Evolutionary conservation across 139 green algal genomes (phyloP), one percentile per base, ranked within the genome.

Genomic region (Chlorella sp.): DNA sequence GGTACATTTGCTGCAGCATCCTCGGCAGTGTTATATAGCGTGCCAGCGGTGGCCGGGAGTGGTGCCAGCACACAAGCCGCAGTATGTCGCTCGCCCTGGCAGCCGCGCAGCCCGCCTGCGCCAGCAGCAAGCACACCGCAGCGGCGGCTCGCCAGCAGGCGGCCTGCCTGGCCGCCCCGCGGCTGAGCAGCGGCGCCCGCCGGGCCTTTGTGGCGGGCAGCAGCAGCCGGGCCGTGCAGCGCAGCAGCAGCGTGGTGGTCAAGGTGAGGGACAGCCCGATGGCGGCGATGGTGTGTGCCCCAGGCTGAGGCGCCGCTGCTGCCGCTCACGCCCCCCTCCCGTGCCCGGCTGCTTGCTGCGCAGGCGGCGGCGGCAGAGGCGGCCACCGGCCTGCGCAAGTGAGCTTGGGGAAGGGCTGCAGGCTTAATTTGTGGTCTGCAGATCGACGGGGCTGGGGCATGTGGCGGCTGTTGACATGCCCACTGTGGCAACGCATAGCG

Each of bases 191-290:
- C 77, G 51, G 51, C 34, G 77, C 38, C 32, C 77, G 76, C 76
- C 56, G 40, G 60, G 43, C 56, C 58, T 44, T 68, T 56, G 26
- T 69, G 22, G 32, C 60, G 17, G 58, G 76, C 77, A 83, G 77
- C 77, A 83, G 77, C 77, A 73, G 77, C 77, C 74, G 73, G 77
- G 77, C 77, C 14, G 58, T 44, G 40, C 60, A 51, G 40, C 77
- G 58, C 54, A 68, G 77, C 77, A 73, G 77, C 77, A 83, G 77
- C 76, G 44, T 67, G 54, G 58, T 83, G 77, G 77, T 73, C 30
- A 83, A 83, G 77, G 77, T 83, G n/a, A 62, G 73, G 67, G 8
- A 19, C 34, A 13, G 3, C 36, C 34, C n/a, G 67, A 26, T 30
- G 67, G 67, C 67, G 28, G 51, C 36, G 36, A 34, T 28, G 67